A percentile compares a stretch with the other conserved stretches of the same genome.
Conservation (phyloP, 2,329 filamentous ascomycete genomes). For the Cryphonectria parasitica region DNA sequence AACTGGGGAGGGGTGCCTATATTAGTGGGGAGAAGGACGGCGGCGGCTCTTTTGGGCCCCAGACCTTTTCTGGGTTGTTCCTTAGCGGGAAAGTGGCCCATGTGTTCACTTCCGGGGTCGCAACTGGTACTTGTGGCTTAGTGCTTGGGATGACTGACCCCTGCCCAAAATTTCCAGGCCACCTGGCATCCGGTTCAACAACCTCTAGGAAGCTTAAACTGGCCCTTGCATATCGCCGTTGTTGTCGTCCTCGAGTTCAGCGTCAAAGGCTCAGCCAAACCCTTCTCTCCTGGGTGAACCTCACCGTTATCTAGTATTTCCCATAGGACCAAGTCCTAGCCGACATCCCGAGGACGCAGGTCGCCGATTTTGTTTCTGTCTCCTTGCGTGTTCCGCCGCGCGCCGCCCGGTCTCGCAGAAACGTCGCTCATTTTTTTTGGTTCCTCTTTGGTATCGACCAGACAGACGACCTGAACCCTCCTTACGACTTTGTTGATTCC, state of each 20-base stretch:
- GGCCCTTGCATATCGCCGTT: conserved; percentile 10
- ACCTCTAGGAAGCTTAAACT: conserved; percentile 7
- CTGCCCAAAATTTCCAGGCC: conserved; percentile 40
- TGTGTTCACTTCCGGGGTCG: conserved; percentile 13
- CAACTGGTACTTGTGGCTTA: neutral
- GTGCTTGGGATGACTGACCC: conserved; percentile 30
- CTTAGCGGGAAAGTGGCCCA: conserved; percentile 12
- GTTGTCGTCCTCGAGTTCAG: conserved; percentile 1
- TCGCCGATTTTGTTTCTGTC: conserved; percentile 12
- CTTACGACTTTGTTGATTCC: conserved; percentile 5
- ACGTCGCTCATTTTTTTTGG: conserved; percentile 10
- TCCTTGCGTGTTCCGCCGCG: neutral
- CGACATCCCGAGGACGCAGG: conserved; percentile 13
- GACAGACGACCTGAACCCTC: neutral
- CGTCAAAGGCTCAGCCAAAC: neutral
- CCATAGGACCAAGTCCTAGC: neutral
- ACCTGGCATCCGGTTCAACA: conserved; percentile 37
- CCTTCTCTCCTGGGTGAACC: neutral
- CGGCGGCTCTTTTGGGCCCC: neutral
- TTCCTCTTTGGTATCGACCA: conserved; percentile 3
- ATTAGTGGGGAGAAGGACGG: neutral
- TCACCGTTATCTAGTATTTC: neutral
- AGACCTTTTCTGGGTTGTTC: neutral
- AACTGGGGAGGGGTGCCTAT: neutral
- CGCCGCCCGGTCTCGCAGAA: conserved; percentile 5